These are phyloP conservation scores for Colletotrichum sp. DNA, from an alignment of 2,329 filamentous ascomycete genomes.

Conservation along the genomic window DNA sequence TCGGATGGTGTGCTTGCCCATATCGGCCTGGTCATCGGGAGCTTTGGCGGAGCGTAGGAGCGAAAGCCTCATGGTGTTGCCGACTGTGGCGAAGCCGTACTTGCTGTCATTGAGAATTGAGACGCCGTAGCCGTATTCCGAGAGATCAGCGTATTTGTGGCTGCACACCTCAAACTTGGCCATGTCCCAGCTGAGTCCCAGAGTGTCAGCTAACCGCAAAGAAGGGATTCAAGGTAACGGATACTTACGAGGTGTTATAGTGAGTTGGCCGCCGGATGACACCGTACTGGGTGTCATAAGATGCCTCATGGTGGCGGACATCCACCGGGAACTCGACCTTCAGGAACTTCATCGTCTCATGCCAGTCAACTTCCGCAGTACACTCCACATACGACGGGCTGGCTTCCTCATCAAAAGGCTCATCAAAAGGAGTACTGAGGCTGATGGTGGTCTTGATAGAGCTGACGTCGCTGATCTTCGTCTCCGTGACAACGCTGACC, in stretches of 20 bases:
- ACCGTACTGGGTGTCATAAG: constrained; percentile 72
- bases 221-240: background rate
- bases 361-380: constrained; percentile 70
- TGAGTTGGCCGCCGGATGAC: constrained; percentile 70
- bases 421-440: constrained; percentile 51
- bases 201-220: fast-evolving
- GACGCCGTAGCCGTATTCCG: constrained; percentile 72
- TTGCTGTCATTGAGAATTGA: constrained; percentile 73
- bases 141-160: constrained; percentile 76
- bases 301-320: constrained; percentile 68
- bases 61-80: constrained; percentile 71
- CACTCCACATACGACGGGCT: constrained; percentile 59
- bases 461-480: constrained; percentile 67
- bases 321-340: constrained; percentile 75
- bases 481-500: constrained; percentile 64
- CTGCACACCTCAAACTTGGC: constrained; percentile 81
- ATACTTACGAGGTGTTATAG: constrained; percentile 65
- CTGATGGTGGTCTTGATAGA: constrained; percentile 70
- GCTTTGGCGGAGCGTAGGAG: constrained; percentile 71
- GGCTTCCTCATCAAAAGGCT: constrained; percentile 36
- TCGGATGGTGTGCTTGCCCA: constrained; percentile 68
- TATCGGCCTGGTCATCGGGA: constrained; percentile 72
- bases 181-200: constrained; percentile 64
- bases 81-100: constrained; percentile 71
- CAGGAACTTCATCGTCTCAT: constrained; percentile 72